Evolutionary conservation across 2,329 filamentous ascomycete species (phyloP).

Genomic region (Calonectria leucothoes): DNA sequence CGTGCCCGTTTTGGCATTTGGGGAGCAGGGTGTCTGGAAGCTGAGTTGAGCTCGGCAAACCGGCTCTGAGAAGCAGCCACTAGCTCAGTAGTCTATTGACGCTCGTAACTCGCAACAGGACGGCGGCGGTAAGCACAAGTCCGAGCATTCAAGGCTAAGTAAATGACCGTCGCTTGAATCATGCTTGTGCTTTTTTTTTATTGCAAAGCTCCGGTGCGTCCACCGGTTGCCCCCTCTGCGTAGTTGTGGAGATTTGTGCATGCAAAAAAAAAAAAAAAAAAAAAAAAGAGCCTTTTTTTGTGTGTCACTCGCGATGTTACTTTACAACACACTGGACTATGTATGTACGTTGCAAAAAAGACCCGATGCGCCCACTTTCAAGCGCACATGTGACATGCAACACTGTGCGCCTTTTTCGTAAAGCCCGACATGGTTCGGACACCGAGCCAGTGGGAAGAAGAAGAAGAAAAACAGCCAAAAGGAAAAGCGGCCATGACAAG

Average conservation of each 20-base stretch:
- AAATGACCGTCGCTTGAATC: neutral
- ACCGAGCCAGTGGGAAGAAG: neutral
- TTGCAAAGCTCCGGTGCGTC: conserved; percentile 1
- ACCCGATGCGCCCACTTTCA: neutral
- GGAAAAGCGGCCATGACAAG: neutral
- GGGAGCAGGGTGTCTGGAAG: conserved; percentile 20
- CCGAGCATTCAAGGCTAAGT: neutral
- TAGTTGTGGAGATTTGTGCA: neutral
- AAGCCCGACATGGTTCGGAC: neutral
- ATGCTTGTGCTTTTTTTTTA: neutral
- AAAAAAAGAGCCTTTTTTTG: neutral
- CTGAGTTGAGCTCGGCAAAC: conserved; percentile 27
- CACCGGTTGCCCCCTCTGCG: neutral
- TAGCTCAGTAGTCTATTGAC: conserved; percentile 16
- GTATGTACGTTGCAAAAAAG: neutral
- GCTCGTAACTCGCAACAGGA: conserved; percentile 6
- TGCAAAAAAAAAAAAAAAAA: neutral
- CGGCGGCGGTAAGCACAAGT: conserved; percentile 4
- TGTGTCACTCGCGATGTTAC: neutral
- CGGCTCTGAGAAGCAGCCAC: conserved; percentile 16
- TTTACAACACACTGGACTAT: neutral
- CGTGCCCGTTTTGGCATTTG: conserved; percentile 10
- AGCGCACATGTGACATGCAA: conserved; percentile 3
- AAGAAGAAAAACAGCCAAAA: neutral
- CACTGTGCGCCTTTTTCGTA: conserved; percentile 3